Percentiles rank a stretch among this genome's conserved stretches.
Conservation (phyloP, 106 monocot genomes). For the Allium sativum region DNA sequence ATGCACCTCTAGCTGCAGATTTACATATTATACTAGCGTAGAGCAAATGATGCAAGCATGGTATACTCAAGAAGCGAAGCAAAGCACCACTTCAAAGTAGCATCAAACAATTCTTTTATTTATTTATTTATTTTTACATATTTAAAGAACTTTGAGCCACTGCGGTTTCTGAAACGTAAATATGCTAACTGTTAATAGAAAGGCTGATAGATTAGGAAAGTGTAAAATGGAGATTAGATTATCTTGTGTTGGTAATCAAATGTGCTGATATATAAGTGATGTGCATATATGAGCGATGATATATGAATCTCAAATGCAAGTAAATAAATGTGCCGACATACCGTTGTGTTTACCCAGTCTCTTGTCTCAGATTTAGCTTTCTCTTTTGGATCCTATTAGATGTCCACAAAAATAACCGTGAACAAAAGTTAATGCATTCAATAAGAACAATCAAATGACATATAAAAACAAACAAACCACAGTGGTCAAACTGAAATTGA, state of each 20-base stretch:
- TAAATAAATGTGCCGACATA: too few species aligned
- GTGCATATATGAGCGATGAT: neutral
- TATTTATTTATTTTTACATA: too few species aligned
- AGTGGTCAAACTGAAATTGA: neutral
- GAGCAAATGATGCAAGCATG: neutral
- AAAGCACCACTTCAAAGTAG: neutral
- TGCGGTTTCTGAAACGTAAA: constrained; percentile 2
- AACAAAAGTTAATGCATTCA: too few species aligned
- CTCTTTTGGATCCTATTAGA: too few species aligned
- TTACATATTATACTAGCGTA: too few species aligned
- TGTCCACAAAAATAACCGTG: too few species aligned
- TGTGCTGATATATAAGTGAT: neutral
- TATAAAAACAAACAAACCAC: neutral
- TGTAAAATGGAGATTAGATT: neutral
- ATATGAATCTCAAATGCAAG: neutral
- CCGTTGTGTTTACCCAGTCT: too few species aligned
- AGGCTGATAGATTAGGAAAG: neutral
- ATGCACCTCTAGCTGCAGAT: too few species aligned
- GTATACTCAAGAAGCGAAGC: neutral
- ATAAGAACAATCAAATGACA: neutral
- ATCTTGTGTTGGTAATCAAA: neutral
- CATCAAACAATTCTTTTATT: neutral
- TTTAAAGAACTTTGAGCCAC: too few species aligned
- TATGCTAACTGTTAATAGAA: neutral
- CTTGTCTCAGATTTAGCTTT: too few species aligned